Base-by-base conservation (phyloP, 768 basidiomycete species). In the Mycena alexandri region DNA sequence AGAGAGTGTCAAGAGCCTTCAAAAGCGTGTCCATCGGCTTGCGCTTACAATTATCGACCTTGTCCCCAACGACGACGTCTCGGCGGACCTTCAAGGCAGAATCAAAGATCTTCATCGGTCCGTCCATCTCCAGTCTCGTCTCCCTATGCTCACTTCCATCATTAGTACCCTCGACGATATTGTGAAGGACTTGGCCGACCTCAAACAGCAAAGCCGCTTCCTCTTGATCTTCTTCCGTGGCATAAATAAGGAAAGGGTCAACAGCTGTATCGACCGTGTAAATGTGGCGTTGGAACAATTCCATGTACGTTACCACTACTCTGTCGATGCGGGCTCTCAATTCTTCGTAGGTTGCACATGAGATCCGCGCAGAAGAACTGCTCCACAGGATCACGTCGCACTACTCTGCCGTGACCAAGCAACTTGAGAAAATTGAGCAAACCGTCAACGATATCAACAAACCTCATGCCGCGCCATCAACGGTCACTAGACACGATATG, bases 291-390 rank as follows among this genome's bases (percentile, higher is more conserved):
- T 61, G 47, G 34, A 61, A 44, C 47, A 61, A 42, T 61, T 61
- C 59, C n/a, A 48, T 51, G 59, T 51, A 51, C 24, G 58, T 48
- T 38, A 29, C 34, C 34, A 14, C 58, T 29, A 33, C 34, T 60
- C 21, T 22, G 13, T 48, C 21, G 47, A 41, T 48, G 22, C 47
- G 11, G 34, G 34, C 33, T 9, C 59, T 41, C 19, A 29, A 29
- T 29, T 54, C 36, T 14, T 17, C 38, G 19, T 25, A 63, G 61
- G 61, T 63, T 4, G 24, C 53, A 22, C 46, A 52, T 50, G 38
- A 64, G 63, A 34, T 64, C 33, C 63, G 44, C 46, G 56, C 25
- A 19, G 63, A 65, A 24, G 63, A 57, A 4, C 34, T 51, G 8
- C 54, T 65, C 24, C 5, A 57, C 4, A 58, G 17, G 38, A 65